Percentiles rank a stretch among this genome's conserved stretches.
phyloP scores from a whole-genome alignment of 169 alveolate genomes.

The Besnoitia besnoiti region DNA sequence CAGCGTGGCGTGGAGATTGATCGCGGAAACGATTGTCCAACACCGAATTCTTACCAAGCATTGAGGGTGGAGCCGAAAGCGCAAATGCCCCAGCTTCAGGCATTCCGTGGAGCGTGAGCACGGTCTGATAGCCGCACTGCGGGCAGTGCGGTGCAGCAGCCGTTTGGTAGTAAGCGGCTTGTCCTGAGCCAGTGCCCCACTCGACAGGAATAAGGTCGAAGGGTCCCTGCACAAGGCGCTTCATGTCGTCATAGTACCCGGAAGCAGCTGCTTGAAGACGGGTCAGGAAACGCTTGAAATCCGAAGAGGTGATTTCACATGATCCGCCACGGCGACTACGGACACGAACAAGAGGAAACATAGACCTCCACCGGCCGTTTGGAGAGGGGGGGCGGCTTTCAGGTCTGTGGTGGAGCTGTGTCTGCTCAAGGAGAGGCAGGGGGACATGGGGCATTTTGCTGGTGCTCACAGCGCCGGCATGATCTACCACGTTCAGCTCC shows the following conservation, averaged over 20 bases:
- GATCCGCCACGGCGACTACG: neutral
- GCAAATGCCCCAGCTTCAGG: neutral
- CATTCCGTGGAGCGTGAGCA: neutral
- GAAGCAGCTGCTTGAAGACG: neutral
- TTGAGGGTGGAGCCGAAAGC: neutral
- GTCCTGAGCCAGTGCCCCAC: neutral
- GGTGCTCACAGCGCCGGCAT: slow-evolving; percentile 58
- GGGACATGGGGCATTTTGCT: slow-evolving; percentile 53
- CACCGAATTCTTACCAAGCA: neutral
- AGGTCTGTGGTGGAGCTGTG: neutral
- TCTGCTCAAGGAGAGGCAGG: slow-evolving; percentile 56
- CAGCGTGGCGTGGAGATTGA: too few relatives aligned
- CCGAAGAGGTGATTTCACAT: neutral
- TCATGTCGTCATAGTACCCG: slow-evolving; percentile 16
- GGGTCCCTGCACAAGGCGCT: neutral
- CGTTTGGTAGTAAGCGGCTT: neutral
- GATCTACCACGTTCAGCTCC: slow-evolving; percentile 46
- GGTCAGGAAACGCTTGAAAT: neutral
- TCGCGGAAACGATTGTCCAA: too few relatives aligned
- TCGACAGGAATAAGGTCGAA: neutral
- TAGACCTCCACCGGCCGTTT: slow-evolving; percentile 23
- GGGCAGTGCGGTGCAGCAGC: slow-evolving; percentile 6
- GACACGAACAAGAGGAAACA: slow-evolving; percentile 35
- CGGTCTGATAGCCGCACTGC: neutral
- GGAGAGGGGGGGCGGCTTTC: slow-evolving; percentile 26